A percentile compares a stretch with the other conserved stretches of the same genome.
Evolutionary conservation across 148 eudicot genomes (phyloP).

Genomic region (Arbutus unedo): DNA sequence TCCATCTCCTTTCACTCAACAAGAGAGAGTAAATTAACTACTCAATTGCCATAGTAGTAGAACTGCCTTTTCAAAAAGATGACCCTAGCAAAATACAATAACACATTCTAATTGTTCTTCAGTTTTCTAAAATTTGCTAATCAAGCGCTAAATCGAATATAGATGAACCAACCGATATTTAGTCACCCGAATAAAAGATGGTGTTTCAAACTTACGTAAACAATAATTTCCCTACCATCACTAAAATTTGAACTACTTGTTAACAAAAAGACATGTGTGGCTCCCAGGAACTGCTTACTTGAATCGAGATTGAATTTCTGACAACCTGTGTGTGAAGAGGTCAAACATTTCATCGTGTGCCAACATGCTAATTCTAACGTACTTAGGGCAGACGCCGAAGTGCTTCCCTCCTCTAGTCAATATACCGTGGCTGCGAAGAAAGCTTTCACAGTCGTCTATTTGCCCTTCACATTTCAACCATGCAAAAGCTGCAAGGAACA

Average conservation of each 20-base stretch:
- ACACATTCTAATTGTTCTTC: not conserved
- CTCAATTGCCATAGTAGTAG: not conserved
- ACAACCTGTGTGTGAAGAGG: conserved; percentile 57
- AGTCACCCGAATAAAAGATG: not conserved
- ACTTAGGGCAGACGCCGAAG: conserved; percentile 61
- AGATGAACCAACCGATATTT: not conserved
- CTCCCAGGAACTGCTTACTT: not conserved
- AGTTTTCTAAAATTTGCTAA: not conserved
- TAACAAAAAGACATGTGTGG: not conserved
- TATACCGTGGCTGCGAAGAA: conserved; percentile 56
- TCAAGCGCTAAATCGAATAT: not conserved
- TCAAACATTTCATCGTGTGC: conserved; percentile 51
- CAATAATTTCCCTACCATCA: not conserved
- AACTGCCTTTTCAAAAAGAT: not conserved
- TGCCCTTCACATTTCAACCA: conserved; percentile 84
- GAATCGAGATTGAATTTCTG: conserved; percentile 23
- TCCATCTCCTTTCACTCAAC: not conserved
- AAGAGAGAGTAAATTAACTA: not conserved
- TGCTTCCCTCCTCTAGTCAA: conserved; percentile 73
- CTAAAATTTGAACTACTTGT: not conserved
- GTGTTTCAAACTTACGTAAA: not conserved
- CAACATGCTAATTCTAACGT: conserved; percentile 81
- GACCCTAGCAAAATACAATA: not conserved
- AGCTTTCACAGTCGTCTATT: conserved; percentile 65
- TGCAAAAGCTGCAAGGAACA: conserved; percentile 56